Conservation (phyloP, 805 yeast genomes). For the Nakazawaea ambrosiae region DNA sequence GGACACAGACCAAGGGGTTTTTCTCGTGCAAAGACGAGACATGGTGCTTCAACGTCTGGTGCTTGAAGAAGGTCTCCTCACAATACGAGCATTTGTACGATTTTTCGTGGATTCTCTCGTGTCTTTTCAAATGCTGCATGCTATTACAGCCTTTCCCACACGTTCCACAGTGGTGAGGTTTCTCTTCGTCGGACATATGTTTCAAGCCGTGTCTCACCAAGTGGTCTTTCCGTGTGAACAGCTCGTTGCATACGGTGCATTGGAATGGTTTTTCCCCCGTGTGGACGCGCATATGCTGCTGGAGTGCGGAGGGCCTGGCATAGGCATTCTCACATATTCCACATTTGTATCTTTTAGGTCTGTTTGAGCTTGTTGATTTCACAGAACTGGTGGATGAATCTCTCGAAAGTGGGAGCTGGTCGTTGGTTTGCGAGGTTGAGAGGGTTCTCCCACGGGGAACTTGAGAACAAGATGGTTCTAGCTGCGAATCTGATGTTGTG, state of each 20-base stretch:
- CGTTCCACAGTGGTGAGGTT: constrained; percentile 63
- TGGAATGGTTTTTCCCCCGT: constrained; percentile 71
- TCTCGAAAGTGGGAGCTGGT: background rate
- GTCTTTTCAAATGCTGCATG: constrained; percentile 74
- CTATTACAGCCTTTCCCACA: constrained; percentile 84
- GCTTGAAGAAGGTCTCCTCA: constrained; percentile 59
- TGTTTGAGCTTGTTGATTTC: constrained; percentile 29
- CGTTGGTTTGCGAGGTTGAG: background rate
- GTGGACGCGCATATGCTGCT: constrained; percentile 77
- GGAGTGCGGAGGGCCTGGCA: constrained; percentile 72
- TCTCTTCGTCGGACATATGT: constrained; percentile 44
- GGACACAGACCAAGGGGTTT: constrained; percentile 45
- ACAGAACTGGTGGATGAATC: constrained; percentile 4
- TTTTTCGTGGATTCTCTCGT: constrained; percentile 71
- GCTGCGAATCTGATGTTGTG: too few relatives aligned
- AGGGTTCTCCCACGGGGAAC: background rate
- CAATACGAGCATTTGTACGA: constrained; percentile 68
- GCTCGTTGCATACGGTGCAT: constrained; percentile 56
- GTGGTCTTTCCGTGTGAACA: constrained; percentile 75
- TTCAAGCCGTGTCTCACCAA: constrained; percentile 66
- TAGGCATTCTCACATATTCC: constrained; percentile 71
- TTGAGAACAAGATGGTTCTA: too few relatives aligned
- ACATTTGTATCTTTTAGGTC: constrained; percentile 62
- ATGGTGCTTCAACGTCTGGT: constrained; percentile 72
- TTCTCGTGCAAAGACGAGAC: constrained; percentile 52